Percentiles rank a stretch among this genome's conserved stretches.
phyloP scores from a whole-genome alignment of 2,329 filamentous ascomycete species.

The Nannizzia gypsea region DNA sequence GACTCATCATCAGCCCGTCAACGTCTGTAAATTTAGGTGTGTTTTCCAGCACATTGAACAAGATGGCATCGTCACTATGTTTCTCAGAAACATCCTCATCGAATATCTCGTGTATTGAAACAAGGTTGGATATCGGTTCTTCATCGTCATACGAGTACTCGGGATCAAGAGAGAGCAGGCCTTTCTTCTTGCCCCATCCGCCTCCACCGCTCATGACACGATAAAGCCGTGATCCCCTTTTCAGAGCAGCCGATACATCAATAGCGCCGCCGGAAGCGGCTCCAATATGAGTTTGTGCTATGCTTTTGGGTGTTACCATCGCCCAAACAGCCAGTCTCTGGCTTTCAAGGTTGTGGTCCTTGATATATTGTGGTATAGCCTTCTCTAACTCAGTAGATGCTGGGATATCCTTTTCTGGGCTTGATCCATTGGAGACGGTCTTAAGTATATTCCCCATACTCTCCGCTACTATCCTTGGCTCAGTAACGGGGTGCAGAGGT shows the following conservation, averaged over 20 bases:
- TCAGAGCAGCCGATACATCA: conserved; percentile 20
- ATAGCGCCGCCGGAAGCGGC: conserved; percentile 10
- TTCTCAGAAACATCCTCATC: conserved; percentile 2
- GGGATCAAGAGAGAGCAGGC: conserved; percentile 32
- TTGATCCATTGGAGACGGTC: conserved; percentile 25
- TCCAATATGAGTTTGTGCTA: conserved; percentile 12
- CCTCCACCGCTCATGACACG: conserved; percentile 34
- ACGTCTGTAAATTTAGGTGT: conserved; percentile 15
- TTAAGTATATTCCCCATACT: conserved; percentile 36
- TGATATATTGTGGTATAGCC: conserved; percentile 30
- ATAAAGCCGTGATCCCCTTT: conserved; percentile 28
- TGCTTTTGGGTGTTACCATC: conserved; percentile 19
- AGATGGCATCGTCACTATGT: neutral
- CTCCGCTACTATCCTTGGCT: conserved; percentile 27
- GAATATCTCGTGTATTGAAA: conserved; percentile 20
- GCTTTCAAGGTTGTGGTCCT: conserved; percentile 26
- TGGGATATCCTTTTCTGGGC: conserved; percentile 21
- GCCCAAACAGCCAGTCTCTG: conserved; percentile 33
- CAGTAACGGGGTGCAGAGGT: conserved; percentile 27
- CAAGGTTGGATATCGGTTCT: conserved; percentile 12
- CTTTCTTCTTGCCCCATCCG: conserved; percentile 37
- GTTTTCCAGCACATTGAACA: conserved; percentile 8
- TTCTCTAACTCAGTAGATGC: conserved; percentile 33
- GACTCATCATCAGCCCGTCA: conserved; percentile 25
- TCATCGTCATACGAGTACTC: conserved; percentile 20